Evolutionary conservation across 2,329 filamentous ascomycete genomes (phyloP), one percentile per base, ranked within the genome.

Genomic region (Epicoccum nigrum): DNA sequence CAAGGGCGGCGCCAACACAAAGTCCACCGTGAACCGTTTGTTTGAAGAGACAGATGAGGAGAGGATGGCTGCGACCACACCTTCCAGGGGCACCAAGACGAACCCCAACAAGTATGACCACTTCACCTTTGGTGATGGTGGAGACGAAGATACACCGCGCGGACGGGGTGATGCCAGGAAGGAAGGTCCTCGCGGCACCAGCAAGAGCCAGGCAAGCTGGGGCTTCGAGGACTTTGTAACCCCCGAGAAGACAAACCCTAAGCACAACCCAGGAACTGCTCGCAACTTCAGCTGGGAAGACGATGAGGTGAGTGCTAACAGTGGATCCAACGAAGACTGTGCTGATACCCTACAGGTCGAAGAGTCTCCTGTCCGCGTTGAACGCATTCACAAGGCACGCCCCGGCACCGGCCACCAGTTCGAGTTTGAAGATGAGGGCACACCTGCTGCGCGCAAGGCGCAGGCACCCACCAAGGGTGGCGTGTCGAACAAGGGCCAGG

Each of bases 221-320:
- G 85, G 86, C 40, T 97, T 97, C 73, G 85, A 90, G 55, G 92
- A 96, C 74, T 96, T 96, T 64, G 78, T 79, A 13, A 96, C 92
- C 0, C 93, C 93, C 0, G 83, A 87, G 59, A 96, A 96, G 79
- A 79, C 84, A 39, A 80, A 82, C 4, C 76, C 80, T 37, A 89
- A 87, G 72, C 71, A 82, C 45, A 82, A 86, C 53, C 77, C 81
- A 31, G 84, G 91, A 67, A 86, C 94, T 55, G 82, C 86, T 54
- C 87, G 89, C 47, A 88, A 94, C 71, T 86, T 86, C 69, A 82
- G 80, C 54, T 95, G 90, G 85, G 88, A 87, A 62, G 86, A 87
- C 39, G 87, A 92, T 54, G 83, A 88, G 69, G 76, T 77, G 49
- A 58, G 71, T 33, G n/a, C 33, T 19, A 3, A 3, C 11, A 6